Evolutionary conservation across 352 stramenopile species (phyloP).

Genomic region (Phytophthora litchii): DNA sequence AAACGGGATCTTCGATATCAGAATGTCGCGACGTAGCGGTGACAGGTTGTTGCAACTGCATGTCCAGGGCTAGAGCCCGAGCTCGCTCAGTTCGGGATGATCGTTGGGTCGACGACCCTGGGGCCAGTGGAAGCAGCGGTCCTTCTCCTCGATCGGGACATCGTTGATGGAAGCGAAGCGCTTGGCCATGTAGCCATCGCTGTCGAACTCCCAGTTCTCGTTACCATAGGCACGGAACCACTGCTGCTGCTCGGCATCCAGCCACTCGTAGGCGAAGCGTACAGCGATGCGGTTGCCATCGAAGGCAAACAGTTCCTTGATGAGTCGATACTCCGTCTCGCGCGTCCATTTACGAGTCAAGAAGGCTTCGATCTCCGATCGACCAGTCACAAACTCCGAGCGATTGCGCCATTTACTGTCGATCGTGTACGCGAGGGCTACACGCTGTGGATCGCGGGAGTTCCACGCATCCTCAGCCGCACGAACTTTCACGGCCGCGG

Average conservation of each 20-base stretch:
- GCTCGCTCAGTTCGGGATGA: conserved; percentile 44
- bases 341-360: conserved; percentile 74
- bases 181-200: conserved; percentile 80
- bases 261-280: conserved; percentile 89
- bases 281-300: conserved; percentile 87
- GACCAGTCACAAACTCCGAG: conserved; percentile 77
- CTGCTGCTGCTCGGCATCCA: conserved; percentile 48
- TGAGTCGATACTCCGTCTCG: conserved; percentile 86
- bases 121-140: conserved; percentile 73
- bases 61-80: conserved; percentile 39
- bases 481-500: conserved; percentile 78
- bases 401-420: conserved; percentile 90
- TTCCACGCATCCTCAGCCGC: conserved; percentile 92
- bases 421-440: conserved; percentile 83
- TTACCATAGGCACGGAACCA: conserved; percentile 90
- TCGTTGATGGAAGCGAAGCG: conserved; percentile 91
- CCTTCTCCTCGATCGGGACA: conserved; percentile 65
- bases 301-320: conserved; percentile 91
- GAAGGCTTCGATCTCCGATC: conserved; percentile 80
- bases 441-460: conserved; percentile 63
- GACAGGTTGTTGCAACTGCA: too few relatives aligned
- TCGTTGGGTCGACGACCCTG: conserved; percentile 59
- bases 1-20: conserved; percentile 16
- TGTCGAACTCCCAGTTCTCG: conserved; percentile 91
- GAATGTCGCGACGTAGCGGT: conserved; percentile 10